These are phyloP conservation scores for Phytophthora parvispora DNA, from an alignment of 352 stramenopile genomes.

Conservation along the genomic window DNA sequence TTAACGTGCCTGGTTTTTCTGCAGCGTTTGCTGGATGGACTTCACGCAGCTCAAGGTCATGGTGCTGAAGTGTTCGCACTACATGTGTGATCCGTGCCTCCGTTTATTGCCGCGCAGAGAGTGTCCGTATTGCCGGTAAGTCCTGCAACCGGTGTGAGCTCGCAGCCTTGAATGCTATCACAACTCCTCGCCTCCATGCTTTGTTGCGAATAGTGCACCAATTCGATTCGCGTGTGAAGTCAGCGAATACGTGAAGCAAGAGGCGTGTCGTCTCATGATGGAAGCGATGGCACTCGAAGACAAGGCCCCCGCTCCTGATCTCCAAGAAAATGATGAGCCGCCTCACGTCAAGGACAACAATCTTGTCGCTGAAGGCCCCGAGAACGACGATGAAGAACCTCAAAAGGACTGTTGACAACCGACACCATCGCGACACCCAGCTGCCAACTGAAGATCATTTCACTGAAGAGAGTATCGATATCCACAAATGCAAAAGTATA, in stretches of 20 bases:
- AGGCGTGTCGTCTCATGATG: constrained; percentile 21
- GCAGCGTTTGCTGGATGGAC: constrained; percentile 37
- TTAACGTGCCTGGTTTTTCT: background rate
- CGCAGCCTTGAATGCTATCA: background rate
- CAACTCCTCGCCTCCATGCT: background rate
- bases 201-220: constrained; percentile 12
- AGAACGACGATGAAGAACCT: background rate
- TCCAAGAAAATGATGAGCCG: background rate
- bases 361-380: background rate
- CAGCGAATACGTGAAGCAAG: constrained; percentile 21
- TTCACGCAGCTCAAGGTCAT: constrained; percentile 22
- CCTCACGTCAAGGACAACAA: background rate
- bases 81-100: constrained; percentile 37
- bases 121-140: constrained; percentile 38
- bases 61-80: constrained; percentile 42
- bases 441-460: background rate
- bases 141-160: background rate
- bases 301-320: background rate
- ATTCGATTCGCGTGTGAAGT: constrained; percentile 20
- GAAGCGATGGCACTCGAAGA: constrained; percentile 7
- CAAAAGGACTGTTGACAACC: background rate
- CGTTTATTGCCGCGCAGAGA: constrained; percentile 23
- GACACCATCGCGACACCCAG: too few relatives aligned
- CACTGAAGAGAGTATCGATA: background rate
- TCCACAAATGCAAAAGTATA: background rate